Evolutionary conservation across 345 rosid species (phyloP).

Genomic region (Bruguiera sexangula): DNA sequence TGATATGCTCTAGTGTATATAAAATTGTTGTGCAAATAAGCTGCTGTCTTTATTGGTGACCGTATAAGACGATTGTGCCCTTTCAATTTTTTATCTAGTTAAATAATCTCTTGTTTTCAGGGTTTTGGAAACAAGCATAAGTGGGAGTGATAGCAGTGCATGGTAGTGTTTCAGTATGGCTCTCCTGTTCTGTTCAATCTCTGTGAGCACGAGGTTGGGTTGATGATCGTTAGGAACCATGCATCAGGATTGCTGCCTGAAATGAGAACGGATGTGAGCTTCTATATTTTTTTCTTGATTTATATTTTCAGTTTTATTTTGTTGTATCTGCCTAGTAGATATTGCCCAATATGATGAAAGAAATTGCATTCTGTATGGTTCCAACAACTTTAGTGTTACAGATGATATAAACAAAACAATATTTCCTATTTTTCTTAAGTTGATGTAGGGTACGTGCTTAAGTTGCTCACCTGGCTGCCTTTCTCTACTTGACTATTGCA

Average conservation of each 20-base stretch:
- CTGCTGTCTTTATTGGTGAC: not conserved
- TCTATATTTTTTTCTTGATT: not conserved
- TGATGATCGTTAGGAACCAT: conserved; percentile 70
- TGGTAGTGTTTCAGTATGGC: conserved; percentile 92
- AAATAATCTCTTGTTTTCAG: conserved; percentile 41
- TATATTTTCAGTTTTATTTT: not conserved
- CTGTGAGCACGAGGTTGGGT: conserved; percentile 54
- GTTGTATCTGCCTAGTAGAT: not conserved
- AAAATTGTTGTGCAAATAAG: no score
- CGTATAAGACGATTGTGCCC: not conserved
- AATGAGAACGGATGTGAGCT: conserved; percentile 86
- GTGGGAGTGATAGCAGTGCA: conserved; percentile 71
- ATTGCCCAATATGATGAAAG: not conserved
- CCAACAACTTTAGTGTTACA: not conserved
- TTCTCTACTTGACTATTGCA: not conserved
- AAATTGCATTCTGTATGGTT: not conserved
- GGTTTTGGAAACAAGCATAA: conserved; percentile 52
- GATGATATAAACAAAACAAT: no score
- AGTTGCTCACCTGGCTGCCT: no score
- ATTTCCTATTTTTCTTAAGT: no score
- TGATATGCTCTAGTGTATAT: no score
- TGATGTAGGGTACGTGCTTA: no score
- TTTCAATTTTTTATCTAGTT: not conserved
- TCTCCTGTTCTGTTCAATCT: conserved; percentile 88
- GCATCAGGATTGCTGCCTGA: conserved; percentile 88